Conservation (phyloP, 805 yeast species). For the Nakazawaea ambrosiae region DNA sequence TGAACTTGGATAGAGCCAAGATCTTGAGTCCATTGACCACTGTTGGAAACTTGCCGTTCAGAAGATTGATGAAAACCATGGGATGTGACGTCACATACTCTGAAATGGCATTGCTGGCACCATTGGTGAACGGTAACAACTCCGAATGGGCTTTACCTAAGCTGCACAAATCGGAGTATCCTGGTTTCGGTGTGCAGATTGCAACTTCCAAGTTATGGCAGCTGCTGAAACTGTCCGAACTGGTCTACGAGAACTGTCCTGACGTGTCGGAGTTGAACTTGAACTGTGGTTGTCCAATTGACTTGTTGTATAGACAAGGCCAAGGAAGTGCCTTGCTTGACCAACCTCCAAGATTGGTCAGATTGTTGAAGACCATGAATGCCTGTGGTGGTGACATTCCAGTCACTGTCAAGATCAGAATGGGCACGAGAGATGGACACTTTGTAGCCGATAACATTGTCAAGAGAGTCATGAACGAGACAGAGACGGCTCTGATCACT, state of each 20-base stretch:
- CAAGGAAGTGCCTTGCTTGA: constrained; percentile 93
- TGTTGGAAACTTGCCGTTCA: constrained; percentile 93
- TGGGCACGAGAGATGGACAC: constrained; percentile 79
- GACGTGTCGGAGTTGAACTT: constrained; percentile 77
- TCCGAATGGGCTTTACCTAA: constrained; percentile 97
- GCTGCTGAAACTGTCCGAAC: constrained; percentile 88
- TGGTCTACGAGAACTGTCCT: constrained; percentile 49
- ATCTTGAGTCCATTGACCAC: constrained; percentile 95
- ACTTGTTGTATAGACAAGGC: constrained; percentile 86
- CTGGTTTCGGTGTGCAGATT: constrained; percentile 90
- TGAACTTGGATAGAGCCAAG: constrained; percentile 66
- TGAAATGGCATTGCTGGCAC: constrained; percentile 90
- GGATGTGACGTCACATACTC: constrained; percentile 93
- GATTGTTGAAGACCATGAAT: constrained; percentile 84
- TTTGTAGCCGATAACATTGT: constrained; percentile 84
- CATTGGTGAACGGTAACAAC: constrained; percentile 82
- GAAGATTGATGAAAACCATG: constrained; percentile 81
- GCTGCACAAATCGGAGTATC: constrained; percentile 74
- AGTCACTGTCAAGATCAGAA: constrained; percentile 84
- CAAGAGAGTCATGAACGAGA: constrained; percentile 62
- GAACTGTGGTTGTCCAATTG: constrained; percentile 98
- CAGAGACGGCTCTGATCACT: constrained; percentile 85
- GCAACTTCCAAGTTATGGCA: constrained; percentile 93
- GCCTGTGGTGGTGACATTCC: constrained; percentile 87
- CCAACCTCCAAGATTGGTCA: constrained; percentile 71